Percentiles rank a stretch among this genome's conserved stretches.
Evolutionary conservation across 73 alveolate species (phyloP).

Genomic region (Paramecium biaurelia): DNA sequence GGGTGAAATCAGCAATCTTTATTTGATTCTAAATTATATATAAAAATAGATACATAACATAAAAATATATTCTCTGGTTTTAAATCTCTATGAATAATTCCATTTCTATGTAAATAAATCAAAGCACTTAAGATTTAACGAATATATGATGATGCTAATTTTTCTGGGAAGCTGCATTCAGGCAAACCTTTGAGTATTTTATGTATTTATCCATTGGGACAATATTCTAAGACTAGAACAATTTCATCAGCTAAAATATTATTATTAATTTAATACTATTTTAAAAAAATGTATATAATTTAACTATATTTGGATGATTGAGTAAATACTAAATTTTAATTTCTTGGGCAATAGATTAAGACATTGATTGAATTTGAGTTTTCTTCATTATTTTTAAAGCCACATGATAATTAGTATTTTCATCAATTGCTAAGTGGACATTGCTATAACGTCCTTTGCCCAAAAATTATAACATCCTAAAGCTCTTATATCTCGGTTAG

Average conservation of each 20-base stretch:
- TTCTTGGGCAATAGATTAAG: background rate
- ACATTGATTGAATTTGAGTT: background rate
- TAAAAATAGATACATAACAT: background rate
- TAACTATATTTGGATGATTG: slow-evolving; percentile 17
- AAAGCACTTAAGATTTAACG: background rate
- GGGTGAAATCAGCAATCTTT: slow-evolving; percentile 53
- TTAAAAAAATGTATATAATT: slow-evolving; percentile 14
- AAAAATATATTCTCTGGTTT: slow-evolving; percentile 62
- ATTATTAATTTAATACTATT: background rate
- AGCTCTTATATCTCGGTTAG: background rate
- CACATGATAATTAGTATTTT: background rate
- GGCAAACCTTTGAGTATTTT: background rate
- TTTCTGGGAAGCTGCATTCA: background rate
- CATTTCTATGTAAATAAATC: slow-evolving; percentile 49
- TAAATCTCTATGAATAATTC: slow-evolving; percentile 55
- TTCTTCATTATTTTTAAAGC: slow-evolving; percentile 15
- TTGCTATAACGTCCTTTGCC: slow-evolving; percentile 2
- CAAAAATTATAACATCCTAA: background rate
- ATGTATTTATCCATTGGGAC: background rate
- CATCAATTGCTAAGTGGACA: background rate
- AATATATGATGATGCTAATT: background rate
- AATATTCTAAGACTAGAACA: background rate
- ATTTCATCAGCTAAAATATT: background rate
- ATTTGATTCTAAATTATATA: background rate
- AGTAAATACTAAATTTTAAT: slow-evolving; percentile 3